These are phyloP conservation scores for Colletotrichum eleusines DNA, from an alignment of 2,329 filamentous ascomycete genomes.

Conservation along the genomic window DNA sequence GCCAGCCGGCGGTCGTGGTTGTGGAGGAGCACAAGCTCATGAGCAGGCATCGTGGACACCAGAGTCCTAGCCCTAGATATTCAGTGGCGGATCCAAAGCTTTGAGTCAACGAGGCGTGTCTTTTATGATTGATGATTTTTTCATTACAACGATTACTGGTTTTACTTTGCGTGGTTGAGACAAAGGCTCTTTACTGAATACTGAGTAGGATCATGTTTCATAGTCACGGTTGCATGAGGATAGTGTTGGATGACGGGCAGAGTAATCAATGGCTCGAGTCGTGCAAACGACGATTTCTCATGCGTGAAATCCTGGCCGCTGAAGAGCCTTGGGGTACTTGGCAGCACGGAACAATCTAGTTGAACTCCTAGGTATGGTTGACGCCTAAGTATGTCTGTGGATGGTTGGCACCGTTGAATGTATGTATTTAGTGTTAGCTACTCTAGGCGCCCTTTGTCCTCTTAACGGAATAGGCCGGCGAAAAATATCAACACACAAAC, in stretches of 20 bases:
- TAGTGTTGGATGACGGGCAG: neutral
- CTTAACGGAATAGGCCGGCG: too few species aligned
- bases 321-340: too few species aligned
- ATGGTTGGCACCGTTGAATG: too few species aligned
- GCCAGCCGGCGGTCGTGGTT: constrained; percentile 27
- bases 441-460: too few species aligned
- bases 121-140: neutral
- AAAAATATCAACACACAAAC: too few species aligned
- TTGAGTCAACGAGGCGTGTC: neutral
- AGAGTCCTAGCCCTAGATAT: constrained; percentile 12
- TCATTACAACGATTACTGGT: neutral
- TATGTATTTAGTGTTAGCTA: too few species aligned
- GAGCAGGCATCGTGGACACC: neutral
- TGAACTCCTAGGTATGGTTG: too few species aligned
- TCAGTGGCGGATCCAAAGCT: constrained; percentile 29
- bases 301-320: too few species aligned
- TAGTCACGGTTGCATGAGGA: neutral
- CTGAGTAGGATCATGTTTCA: neutral
- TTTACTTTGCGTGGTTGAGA: neutral
- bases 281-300: neutral
- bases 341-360: too few species aligned
- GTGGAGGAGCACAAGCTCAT: constrained; percentile 40
- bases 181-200: neutral
- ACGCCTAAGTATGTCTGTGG: too few species aligned
- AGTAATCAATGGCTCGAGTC: too few species aligned